Base-by-base conservation (phyloP, 495 filamentous ascomycete species). In the Lophiotrema nucula region DNA sequence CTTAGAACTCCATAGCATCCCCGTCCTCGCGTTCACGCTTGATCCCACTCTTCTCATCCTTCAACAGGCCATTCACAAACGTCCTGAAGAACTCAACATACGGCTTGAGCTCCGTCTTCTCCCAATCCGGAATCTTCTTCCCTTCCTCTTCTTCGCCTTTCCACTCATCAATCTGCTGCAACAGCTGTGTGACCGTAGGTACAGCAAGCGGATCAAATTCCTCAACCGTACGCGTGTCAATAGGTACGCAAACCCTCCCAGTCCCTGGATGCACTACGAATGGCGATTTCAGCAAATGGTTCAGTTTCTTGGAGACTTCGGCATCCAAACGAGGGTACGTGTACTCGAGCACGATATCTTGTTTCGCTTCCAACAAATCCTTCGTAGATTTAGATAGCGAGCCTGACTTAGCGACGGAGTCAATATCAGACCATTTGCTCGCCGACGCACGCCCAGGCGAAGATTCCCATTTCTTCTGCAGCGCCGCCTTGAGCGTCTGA, bases 241-340 rank as follows among this genome's bases (percentile, higher is more conserved):
- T 97, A 11, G 93, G 93, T 44, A 98, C 95, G 74, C 93, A 98
- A 19, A 98, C 86, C 48, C 91, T 76, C 0, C 92, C 95, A 0
- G 95, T 98, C 4, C 88, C 89, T 0, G 93, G 93, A 75, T 98
- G 93, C 26, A 98, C 85, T 53, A 96, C 92, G 63, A 98, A 98
- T 2, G 93, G 93, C 58, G 83, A 88, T 68, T 98, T 98, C 42
- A 98, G 81, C 77, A 98, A 81, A 80, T 98, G 93, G 75, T 95
- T 97, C 70, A 95, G 83, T 68, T 96, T 95, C 75, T 97, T 97
- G 66, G 87, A 90, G 64, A 98, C 93, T 63, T 96, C 90, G 52
- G 90, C 89, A 78, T 98, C 93, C 47, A 98, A 84, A 10, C 93
- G 85, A n/a, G 93, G 95, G 71, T 98, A 98, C 3, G 93, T 96